These are phyloP conservation scores for Rhizopus sp. DNA, from an alignment of 371 early-diverging fungal species.

Conservation along the genomic window DNA sequence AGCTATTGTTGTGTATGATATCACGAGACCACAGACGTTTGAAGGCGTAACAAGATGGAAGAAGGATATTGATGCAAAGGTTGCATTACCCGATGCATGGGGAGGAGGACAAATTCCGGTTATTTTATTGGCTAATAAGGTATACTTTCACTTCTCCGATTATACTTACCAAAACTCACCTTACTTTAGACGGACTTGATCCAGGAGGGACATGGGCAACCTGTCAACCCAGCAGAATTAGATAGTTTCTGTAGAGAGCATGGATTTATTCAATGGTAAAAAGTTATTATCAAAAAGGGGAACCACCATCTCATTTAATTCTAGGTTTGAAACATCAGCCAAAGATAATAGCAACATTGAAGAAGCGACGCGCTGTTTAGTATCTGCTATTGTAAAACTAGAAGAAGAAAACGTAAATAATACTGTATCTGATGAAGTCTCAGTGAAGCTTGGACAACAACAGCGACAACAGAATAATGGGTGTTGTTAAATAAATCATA, in stretches of 20 bases:
- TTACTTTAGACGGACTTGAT: slow-evolving; percentile 40
- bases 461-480: slow-evolving; percentile 25
- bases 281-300: slow-evolving; percentile 1
- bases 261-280: slow-evolving; percentile 62
- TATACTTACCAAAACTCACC: neutral
- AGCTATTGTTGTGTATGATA: slow-evolving; percentile 80
- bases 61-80: slow-evolving; percentile 64
- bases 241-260: slow-evolving; percentile 58
- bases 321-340: slow-evolving; percentile 68
- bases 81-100: slow-evolving; percentile 55
- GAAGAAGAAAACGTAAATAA: slow-evolving; percentile 46
- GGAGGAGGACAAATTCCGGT: slow-evolving; percentile 67
- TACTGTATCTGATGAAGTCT: slow-evolving; percentile 21
- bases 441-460: slow-evolving; percentile 10
- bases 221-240: slow-evolving; percentile 48
- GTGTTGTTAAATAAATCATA: slow-evolving; percentile 31
- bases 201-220: slow-evolving; percentile 49
- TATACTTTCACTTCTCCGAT: slow-evolving; percentile 14
- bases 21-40: slow-evolving; percentile 73
- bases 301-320: slow-evolving; percentile 2
- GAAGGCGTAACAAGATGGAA: slow-evolving; percentile 77
- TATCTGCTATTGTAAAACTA: slow-evolving; percentile 38
- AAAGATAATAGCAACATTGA: slow-evolving; percentile 70
- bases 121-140: slow-evolving; percentile 67
- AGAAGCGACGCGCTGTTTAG: slow-evolving; percentile 60